Conservation (phyloP, 345 rosid species). For the Eucalyptus lansdowneana region DNA sequence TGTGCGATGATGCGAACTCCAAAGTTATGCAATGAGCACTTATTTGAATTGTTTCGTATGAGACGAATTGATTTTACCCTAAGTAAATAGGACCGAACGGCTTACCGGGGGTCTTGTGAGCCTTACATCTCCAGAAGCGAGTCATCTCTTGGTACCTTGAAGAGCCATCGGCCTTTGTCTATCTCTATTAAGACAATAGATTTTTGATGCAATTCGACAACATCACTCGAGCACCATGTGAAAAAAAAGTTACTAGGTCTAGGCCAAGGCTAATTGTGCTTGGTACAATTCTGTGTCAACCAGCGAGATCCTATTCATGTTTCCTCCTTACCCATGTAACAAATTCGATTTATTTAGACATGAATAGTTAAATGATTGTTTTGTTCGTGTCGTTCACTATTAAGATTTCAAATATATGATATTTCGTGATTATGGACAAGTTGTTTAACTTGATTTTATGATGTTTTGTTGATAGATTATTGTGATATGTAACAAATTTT, state of each 20-base stretch:
- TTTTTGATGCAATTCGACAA: background rate
- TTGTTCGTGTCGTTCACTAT: background rate
- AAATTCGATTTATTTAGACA: background rate
- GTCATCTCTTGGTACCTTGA: background rate
- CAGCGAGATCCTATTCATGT: fast-evolving
- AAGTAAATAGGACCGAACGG: background rate
- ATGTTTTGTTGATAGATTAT: background rate
- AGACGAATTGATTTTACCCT: background rate
- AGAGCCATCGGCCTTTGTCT: background rate
- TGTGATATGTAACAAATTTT: background rate
- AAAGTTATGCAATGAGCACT: background rate
- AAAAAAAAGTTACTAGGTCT: background rate
- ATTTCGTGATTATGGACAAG: background rate
- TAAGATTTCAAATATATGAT: background rate
- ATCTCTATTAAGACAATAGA: background rate
- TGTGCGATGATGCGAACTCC: background rate
- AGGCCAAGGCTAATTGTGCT: background rate
- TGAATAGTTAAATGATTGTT: background rate
- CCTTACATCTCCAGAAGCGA: background rate
- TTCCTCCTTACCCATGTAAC: background rate
- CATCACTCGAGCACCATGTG: background rate
- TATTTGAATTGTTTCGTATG: background rate
- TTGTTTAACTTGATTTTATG: background rate
- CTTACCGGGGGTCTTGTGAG: background rate
- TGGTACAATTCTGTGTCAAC: background rate